phyloP scores from a whole-genome alignment of 169 alveolate genomes.

The Theileria orientalis region DNA sequence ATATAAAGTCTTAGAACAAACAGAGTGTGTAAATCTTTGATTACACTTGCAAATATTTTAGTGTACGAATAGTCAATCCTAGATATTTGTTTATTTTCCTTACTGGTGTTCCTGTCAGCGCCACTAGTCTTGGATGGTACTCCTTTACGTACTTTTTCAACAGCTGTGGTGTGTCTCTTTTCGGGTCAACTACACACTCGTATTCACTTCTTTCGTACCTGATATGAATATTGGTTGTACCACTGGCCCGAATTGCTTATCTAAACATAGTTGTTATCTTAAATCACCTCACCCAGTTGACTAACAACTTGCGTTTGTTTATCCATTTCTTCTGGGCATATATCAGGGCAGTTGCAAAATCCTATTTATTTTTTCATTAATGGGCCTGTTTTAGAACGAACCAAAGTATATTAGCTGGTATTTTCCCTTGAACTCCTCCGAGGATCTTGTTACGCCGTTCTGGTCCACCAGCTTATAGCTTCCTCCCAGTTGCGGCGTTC shows the following conservation, averaged over 20 bases:
- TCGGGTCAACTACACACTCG: constrained; percentile 64
- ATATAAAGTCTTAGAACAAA: neutral
- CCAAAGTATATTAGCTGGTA: constrained; percentile 66
- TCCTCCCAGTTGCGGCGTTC: constrained; percentile 84
- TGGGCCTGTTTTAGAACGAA: neutral
- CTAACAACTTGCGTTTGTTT: constrained; percentile 78
- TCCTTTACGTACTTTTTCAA: constrained; percentile 63
- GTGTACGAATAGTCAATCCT: neutral
- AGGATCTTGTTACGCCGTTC: constrained; percentile 55
- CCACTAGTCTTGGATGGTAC: constrained; percentile 68
- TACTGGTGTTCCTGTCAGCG: constrained; percentile 73
- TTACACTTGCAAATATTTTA: too few species aligned
- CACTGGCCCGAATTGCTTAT: constrained; percentile 66
- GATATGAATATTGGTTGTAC: constrained; percentile 74
- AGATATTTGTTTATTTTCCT: too few species aligned
- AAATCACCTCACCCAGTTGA: constrained; percentile 52
- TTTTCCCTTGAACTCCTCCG: constrained; percentile 61
- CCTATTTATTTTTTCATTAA: constrained; percentile 42
- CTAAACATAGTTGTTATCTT: neutral
- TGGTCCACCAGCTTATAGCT: constrained; percentile 77
- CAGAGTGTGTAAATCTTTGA: too few species aligned
- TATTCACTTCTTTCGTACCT: constrained; percentile 12
- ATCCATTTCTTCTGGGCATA: constrained; percentile 87
- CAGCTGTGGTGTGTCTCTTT: constrained; percentile 69
- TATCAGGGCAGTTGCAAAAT: constrained; percentile 87